Conservation (phyloP, 306 rosid species). For the Lotus japonicus region DNA sequence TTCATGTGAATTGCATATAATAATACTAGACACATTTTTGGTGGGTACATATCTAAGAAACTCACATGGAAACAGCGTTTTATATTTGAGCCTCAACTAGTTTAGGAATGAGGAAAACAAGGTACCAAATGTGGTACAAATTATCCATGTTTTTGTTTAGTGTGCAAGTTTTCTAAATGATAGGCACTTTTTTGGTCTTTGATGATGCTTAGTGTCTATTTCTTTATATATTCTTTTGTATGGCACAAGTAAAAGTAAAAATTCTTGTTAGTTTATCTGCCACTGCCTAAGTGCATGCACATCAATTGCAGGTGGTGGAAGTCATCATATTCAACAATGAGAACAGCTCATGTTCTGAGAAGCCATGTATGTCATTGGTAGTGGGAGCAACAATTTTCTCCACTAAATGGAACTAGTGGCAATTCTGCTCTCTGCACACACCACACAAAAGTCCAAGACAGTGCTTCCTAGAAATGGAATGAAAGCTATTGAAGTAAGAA, state of each 20-base stretch:
- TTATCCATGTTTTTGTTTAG: slow-evolving; percentile 5
- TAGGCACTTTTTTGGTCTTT: background rate
- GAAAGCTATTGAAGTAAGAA: background rate
- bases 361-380: background rate
- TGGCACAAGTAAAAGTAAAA: background rate
- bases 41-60: slow-evolving; percentile 15
- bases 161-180: background rate
- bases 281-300: slow-evolving; percentile 14
- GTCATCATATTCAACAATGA: slow-evolving; percentile 3
- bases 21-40: background rate
- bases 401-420: slow-evolving; percentile 18
- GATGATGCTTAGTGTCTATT: background rate
- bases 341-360: background rate
- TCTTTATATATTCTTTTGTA: background rate
- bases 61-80: slow-evolving; percentile 6
- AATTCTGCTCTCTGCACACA: slow-evolving; percentile 7
- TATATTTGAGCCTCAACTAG: slow-evolving; percentile 8
- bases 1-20: slow-evolving; percentile 10
- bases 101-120: background rate
- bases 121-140: slow-evolving; percentile 32
- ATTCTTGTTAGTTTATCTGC: background rate
- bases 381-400: slow-evolving; percentile 37
- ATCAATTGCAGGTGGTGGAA: slow-evolving; percentile 16
- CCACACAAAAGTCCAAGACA: background rate
- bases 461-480: background rate